Evolutionary conservation across 768 basidiomycete species (phyloP).

Genomic region (Lactarius trivialis): DNA sequence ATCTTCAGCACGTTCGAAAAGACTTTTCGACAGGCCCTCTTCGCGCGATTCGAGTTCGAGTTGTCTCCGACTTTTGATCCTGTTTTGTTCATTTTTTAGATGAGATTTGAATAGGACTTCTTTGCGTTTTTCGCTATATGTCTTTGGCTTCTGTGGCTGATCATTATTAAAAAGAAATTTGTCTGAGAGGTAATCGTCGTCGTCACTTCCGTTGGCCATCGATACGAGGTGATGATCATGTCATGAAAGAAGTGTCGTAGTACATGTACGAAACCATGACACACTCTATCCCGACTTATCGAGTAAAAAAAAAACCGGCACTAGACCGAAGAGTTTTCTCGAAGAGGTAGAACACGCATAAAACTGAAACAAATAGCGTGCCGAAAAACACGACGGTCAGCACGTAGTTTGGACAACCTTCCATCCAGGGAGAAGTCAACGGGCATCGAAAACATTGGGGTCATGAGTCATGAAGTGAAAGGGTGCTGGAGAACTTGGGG

Average conservation of each 20-base stretch:
- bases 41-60: constrained; percentile 69
- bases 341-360: constrained; percentile 17
- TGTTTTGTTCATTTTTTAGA: constrained; percentile 62
- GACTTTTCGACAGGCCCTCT: constrained; percentile 71
- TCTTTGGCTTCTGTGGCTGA: constrained; percentile 40
- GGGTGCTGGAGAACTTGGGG: not conserved
- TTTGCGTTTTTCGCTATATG: constrained; percentile 67
- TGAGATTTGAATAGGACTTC: constrained; percentile 52
- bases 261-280: constrained; percentile 17
- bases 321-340: constrained; percentile 19
- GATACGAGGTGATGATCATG: constrained; percentile 12
- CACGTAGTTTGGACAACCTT: constrained; percentile 19
- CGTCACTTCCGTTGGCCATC: constrained; percentile 55
- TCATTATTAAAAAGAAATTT: constrained; percentile 59
- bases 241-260: constrained; percentile 13
- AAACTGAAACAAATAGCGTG: constrained; percentile 19
- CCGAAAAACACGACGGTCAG: constrained; percentile 20
- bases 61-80: constrained; percentile 56
- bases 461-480: constrained; percentile 14
- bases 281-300: constrained; percentile 11
- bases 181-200: constrained; percentile 86
- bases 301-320: constrained; percentile 8
- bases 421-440: constrained; percentile 18
- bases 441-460: constrained; percentile 20
- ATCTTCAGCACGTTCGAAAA: constrained; percentile 72